These are phyloP conservation scores for Hyphopichia pseudoburtonii DNA, from an alignment of 1,139 yeast genomes.

Conservation along the genomic window DNA sequence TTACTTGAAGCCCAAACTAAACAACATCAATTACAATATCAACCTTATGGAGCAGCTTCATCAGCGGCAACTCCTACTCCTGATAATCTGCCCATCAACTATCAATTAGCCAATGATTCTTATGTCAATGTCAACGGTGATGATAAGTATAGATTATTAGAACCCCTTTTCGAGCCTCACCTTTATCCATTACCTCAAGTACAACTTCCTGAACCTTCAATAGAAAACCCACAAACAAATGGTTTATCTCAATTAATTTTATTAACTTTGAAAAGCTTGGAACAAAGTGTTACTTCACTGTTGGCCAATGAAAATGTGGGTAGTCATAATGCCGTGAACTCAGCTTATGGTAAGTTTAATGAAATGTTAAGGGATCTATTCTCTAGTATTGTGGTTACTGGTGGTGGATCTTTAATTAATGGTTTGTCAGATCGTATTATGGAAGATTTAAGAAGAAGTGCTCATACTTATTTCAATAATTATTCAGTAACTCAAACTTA, in stretches of 20 bases:
- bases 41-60: not conserved
- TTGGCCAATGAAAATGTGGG: constrained; percentile 21
- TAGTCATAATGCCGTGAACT: constrained; percentile 16
- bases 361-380: constrained; percentile 44
- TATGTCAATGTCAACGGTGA: constrained; percentile 34
- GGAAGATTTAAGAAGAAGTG: constrained; percentile 53
- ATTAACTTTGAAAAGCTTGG: constrained; percentile 37
- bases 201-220: constrained; percentile 36
- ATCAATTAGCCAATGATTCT: constrained; percentile 47
- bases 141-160: constrained; percentile 47
- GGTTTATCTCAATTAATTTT: constrained; percentile 44
- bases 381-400: constrained; percentile 66
- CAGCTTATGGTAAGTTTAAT: constrained; percentile 32
- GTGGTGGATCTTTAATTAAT: constrained; percentile 58
- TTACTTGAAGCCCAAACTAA: constrained; percentile 15
- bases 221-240: constrained; percentile 39
- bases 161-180: constrained; percentile 57
- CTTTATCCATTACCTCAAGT: constrained; percentile 32
- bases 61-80: constrained; percentile 19
- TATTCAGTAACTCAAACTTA: constrained; percentile 29
- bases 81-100: constrained; percentile 7
- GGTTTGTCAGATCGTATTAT: constrained; percentile 64
- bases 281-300: constrained; percentile 19
- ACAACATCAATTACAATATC: constrained; percentile 11
- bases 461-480: constrained; percentile 50